Evolutionary conservation across 169 alveolate genomes (phyloP), one percentile per base, ranked within the genome.

Genomic region (Neospora caninum): DNA sequence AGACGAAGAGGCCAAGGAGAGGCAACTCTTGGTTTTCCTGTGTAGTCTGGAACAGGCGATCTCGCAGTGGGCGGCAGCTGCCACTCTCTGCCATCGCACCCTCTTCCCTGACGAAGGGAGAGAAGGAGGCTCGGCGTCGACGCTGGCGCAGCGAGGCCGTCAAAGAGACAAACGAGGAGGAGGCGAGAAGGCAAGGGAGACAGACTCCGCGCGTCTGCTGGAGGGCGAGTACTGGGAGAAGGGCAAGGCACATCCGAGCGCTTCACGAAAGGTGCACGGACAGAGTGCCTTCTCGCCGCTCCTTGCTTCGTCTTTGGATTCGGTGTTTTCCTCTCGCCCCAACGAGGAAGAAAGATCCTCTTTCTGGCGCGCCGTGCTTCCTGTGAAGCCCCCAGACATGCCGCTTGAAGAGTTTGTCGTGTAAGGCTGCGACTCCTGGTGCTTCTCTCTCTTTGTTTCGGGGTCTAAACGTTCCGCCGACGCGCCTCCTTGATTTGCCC

Each of bases 321-420:
- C 89, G 39, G 54, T 27, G 53, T 18, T 67, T 84, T 88, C 41
- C 64, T 80, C 22, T 22, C 64, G 1, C 64, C 92, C 20, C 1
- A 2, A 9, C 64, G 36, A 36, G 16, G 36, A 38, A 10, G 25
- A 43, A 0, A 22, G 2, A 0, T 41, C 89, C 69, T 82, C 92
- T 36, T 88, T 88, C 83, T 88, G 92, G 92, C 70, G 53, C 39
- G 41, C 69, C 83, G 41, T 88, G 38, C 92, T 88, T 80, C 80
- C 69, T 29, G 38, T 64, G 58, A 54, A 67, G 84, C 92, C 92
- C 1, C 64, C 84, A 18, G 92, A 88, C 34, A 88, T 88, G 92
- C 84, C 82, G n/a, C 39, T 88, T 64, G 92, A 64, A 25, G 92
- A 88, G 39, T 88, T 88, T n/a, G 64, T 88, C 13, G 84, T 88